phyloP scores from a whole-genome alignment of 2,329 filamentous ascomycete genomes.

The Cercospora citrullina region DNA sequence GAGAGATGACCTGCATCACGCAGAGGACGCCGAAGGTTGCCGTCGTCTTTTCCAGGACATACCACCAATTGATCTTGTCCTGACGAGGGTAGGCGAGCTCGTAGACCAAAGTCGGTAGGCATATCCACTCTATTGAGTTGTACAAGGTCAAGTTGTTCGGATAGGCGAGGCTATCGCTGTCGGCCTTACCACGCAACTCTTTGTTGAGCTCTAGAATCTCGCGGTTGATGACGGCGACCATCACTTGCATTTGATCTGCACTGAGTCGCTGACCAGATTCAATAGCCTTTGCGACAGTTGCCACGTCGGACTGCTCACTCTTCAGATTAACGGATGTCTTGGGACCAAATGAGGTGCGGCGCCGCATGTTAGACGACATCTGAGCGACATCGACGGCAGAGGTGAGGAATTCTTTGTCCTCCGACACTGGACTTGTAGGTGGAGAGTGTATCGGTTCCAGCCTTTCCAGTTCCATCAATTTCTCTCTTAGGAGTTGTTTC shows the following conservation, averaged over 20 bases:
- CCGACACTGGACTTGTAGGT: slow-evolving; percentile 39
- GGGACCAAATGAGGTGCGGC: slow-evolving; percentile 40
- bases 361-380: slow-evolving; percentile 20
- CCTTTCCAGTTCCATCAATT: slow-evolving; percentile 59
- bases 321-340: slow-evolving; percentile 48
- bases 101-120: slow-evolving; percentile 75
- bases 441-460: slow-evolving; percentile 47
- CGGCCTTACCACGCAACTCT: slow-evolving; percentile 65
- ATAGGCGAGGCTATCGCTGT: slow-evolving; percentile 55
- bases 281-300: slow-evolving; percentile 62
- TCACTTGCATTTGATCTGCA: slow-evolving; percentile 61
- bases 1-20: slow-evolving; percentile 76
- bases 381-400: slow-evolving; percentile 26
- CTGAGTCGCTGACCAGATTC: slow-evolving; percentile 62
- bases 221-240: slow-evolving; percentile 64
- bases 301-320: slow-evolving; percentile 57
- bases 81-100: slow-evolving; percentile 76
- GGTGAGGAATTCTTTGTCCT: slow-evolving; percentile 18
- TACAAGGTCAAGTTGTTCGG: slow-evolving; percentile 66
- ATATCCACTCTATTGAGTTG: slow-evolving; percentile 66
- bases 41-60: slow-evolving; percentile 69
- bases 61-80: slow-evolving; percentile 69
- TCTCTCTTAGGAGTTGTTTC: slow-evolving; percentile 45
- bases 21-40: slow-evolving; percentile 72
- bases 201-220: slow-evolving; percentile 65